Percentiles rank a stretch among this genome's conserved stretches.
These are phyloP conservation scores for Kurtzmaniella quercitrusa DNA, from an alignment of 1,139 yeast genomes.

Conservation along the genomic window DNA sequence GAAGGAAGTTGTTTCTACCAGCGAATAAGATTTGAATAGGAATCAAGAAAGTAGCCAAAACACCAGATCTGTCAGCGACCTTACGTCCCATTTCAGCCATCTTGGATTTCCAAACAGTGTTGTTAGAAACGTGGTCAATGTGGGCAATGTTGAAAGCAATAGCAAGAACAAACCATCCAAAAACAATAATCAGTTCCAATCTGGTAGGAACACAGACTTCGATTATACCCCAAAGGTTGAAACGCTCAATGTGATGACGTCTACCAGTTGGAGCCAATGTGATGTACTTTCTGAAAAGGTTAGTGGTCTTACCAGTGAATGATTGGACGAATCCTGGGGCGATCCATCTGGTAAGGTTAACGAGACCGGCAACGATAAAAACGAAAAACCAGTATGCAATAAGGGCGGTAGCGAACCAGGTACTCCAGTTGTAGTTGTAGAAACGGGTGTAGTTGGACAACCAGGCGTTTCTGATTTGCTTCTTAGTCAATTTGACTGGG, in stretches of 20 bases:
- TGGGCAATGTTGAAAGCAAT: constrained; percentile 42
- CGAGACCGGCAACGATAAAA: constrained; percentile 40
- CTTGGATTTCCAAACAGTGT: constrained; percentile 25
- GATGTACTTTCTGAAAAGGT: constrained; percentile 37
- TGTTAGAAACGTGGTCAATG: constrained; percentile 35
- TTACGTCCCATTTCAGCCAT: constrained; percentile 47
- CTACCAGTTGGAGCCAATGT: constrained; percentile 47
- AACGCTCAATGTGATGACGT: constrained; percentile 38
- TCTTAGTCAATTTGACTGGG: constrained; percentile 24
- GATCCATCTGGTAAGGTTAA: constrained; percentile 30
- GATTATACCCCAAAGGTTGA: constrained; percentile 24
- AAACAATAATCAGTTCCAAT: constrained; percentile 50
- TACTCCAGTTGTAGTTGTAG: constrained; percentile 40
- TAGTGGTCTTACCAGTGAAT: constrained; percentile 29
- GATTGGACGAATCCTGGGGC: constrained; percentile 32
- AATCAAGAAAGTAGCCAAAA: constrained; percentile 41
- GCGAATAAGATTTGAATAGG: constrained; percentile 56
- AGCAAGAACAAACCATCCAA: constrained; percentile 46
- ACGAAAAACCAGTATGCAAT: constrained; percentile 44
- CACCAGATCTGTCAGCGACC: constrained; percentile 60
- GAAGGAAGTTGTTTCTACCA: constrained; percentile 65
- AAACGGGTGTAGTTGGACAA: constrained; percentile 37
- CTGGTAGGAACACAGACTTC: constrained; percentile 57
- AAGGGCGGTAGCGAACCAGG: constrained; percentile 48
- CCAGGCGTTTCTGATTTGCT: constrained; percentile 27